Evolutionary conservation across 2,329 filamentous ascomycete genomes (phyloP).

Genomic region (Aphanoascus verrucosus): DNA sequence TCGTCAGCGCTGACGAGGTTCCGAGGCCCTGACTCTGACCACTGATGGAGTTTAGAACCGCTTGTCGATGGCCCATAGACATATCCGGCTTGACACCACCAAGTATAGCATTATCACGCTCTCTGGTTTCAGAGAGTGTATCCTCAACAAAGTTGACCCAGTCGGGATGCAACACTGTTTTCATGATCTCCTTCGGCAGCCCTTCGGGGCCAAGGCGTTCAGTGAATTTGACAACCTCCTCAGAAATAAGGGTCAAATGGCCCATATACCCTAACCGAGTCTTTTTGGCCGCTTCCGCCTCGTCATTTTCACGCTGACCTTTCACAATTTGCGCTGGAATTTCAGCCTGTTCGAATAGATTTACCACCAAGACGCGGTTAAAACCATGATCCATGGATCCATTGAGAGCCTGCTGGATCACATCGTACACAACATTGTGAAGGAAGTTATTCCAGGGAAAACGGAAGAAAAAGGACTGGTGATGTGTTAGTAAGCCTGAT

Average conservation of each 20-base stretch:
- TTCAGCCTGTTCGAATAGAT: slow-evolving; percentile 81
- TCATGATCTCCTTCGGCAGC: slow-evolving; percentile 70
- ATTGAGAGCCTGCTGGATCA: slow-evolving; percentile 98
- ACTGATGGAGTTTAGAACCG: slow-evolving; percentile 51
- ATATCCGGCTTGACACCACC: slow-evolving; percentile 90
- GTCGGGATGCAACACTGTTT: slow-evolving; percentile 76
- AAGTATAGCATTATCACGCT: slow-evolving; percentile 95
- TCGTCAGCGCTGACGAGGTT: slow-evolving; percentile 58
- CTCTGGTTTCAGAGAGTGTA: slow-evolving; percentile 80
- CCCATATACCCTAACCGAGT: slow-evolving; percentile 98
- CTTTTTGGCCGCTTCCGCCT: slow-evolving; percentile 68
- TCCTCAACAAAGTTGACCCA: slow-evolving; percentile 96
- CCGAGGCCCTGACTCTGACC: slow-evolving; percentile 45
- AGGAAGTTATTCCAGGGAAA: slow-evolving; percentile 99
- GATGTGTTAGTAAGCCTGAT: slow-evolving; percentile 28
- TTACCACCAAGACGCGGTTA: slow-evolving; percentile 79
- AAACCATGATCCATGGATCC: slow-evolving; percentile 93
- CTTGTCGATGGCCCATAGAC: slow-evolving; percentile 65
- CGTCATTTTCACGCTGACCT: slow-evolving; percentile 77
- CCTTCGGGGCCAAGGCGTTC: slow-evolving; percentile 85
- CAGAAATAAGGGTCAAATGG: slow-evolving; percentile 88
- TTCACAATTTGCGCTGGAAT: slow-evolving; percentile 87
- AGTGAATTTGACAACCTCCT: slow-evolving; percentile 97
- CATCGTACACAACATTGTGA: slow-evolving; percentile 97
- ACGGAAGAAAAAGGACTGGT: slow-evolving; percentile 81